Base-by-base conservation (phyloP, 2,329 filamentous ascomycete species). In the Scopulariopsis brevicaulis region DNA sequence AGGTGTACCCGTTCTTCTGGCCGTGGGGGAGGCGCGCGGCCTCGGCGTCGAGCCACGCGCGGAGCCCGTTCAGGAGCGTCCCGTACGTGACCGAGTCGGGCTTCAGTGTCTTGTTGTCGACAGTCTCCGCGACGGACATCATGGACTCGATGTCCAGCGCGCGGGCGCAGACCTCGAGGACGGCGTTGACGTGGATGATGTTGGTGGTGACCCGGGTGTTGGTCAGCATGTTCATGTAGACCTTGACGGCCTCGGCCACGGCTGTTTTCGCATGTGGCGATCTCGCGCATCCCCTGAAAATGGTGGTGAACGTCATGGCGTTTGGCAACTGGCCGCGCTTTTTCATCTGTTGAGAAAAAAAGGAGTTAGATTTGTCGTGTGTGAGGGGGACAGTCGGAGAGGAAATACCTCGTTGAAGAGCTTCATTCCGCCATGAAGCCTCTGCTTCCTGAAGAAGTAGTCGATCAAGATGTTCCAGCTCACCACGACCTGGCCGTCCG, bases 381-480 rank as follows among this genome's bases (percentile, higher is more conserved):
- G 56, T 65, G 62, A 54, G 60, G 55, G 59, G 20, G 32, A 61
- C 51, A 15, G 57, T 18, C 54, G 53, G 43, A 58, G 3, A 5
- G 10, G 20, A 7, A 76, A 62, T 70, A 89, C 87, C 70, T 97
- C 93, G 70, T 96, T 96, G 74, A 85, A 96, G n/a, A 90, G 76
- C 71, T 88, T 91, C 59, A 96, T 72, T 20, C 89, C 92, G 22
- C 76, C 73, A 60, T 78, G 77, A 37, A 90, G 70, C 56, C 78
- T 78, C 50, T 81, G 76, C 25, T 83, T 75, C 50, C 78, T 72
- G 69, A 96, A 73, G 61, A 83, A 76, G 69, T 90, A 83, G 59
- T 86, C 80, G 59, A 99, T 85, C 52, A 96, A 71, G 66, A 89
- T 82, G 70, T 97, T 97, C 92, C 93, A 99, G 59, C 87, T 85